A percentile compares a stretch with the other conserved stretches of the same genome.
phyloP scores from a whole-genome alignment of 306 rosid genomes.

The Myrica gale region DNA sequence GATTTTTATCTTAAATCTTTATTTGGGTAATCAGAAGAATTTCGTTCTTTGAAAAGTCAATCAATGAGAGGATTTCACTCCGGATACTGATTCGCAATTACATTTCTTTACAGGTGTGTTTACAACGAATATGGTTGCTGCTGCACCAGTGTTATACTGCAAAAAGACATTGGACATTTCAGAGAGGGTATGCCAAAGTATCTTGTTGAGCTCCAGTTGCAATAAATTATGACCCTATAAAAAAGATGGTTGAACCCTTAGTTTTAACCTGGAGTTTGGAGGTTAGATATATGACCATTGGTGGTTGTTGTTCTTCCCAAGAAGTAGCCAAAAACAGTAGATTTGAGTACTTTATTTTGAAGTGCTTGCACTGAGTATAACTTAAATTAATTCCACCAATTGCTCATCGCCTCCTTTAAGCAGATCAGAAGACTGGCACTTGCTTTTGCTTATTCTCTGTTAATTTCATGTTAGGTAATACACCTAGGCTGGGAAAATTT shows the following conservation, averaged over 20 bases:
- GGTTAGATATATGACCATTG: no score
- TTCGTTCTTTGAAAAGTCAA: not conserved
- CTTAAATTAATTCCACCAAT: not conserved
- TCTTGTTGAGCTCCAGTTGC: conserved; percentile 2
- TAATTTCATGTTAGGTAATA: not conserved
- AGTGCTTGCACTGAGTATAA: conserved; percentile 4
- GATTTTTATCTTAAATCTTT: not conserved
- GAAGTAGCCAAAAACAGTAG: not conserved
- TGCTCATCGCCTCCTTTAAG: not conserved
- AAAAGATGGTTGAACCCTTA: not conserved
- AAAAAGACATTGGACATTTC: conserved; percentile 45
- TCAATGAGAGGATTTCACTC: not conserved
- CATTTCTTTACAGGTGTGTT: conserved; percentile 55
- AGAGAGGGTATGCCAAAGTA: conserved; percentile 46
- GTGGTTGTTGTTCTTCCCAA: not conserved
- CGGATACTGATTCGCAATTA: not conserved
- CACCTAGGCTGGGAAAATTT: not conserved
- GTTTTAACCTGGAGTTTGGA: not conserved
- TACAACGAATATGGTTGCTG: conserved; percentile 88
- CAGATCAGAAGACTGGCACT: not conserved
- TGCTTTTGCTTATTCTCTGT: not conserved
- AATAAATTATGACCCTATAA: not conserved
- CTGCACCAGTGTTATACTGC: conserved; percentile 95
- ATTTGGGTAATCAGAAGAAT: no score
- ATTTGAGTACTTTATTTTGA: not conserved